Base-by-base conservation (phyloP, 1,284 basidiomycete genomes). In the Macrocybe sp. region DNA sequence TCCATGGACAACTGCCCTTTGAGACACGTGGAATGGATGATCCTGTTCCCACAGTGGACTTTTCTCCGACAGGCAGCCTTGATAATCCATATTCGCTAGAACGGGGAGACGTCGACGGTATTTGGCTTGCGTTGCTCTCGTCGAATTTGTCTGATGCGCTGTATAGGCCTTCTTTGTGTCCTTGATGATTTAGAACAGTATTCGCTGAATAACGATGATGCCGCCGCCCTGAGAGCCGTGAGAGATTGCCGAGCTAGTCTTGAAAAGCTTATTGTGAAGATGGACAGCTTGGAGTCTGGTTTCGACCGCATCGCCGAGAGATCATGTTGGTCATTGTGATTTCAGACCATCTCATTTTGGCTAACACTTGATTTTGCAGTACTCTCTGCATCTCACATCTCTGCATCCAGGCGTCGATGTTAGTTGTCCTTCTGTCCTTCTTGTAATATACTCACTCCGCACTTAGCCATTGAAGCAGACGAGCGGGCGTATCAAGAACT, bases 281-380 rank as follows among this genome's bases (percentile, higher is more conserved):
- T 94, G 79, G 86, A 92, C 54, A 73, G 73, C 22, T 68, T 92
- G 8, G 87, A 89, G 59, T 64, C 77, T 0, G 82, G 83, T 2
- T 90, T 93, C 58, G 90, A 92, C 56, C 76, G 81, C 50, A 83
- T 92, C 55, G 85, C 87, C 10, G 89, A 91, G 59, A 76, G 83
- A 40, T 87, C 88, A 48, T 66, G 89, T 91, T 60, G 52, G 85
- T 75, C 22, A 40, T 30, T 49, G 37, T 42, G 34, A 37, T 36
- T 41, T 32, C 12, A 28, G 40, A 36, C 38, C 46, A 35, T 29
- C 37, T 44, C 45, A 47, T 47, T n/a, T 49, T 39, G 29, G 44
- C 44, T 41, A 30, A 44, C 41, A 45, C 47, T 22, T n/a, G 32
- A 22, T 22, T 45, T 48, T 52, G 10, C 43, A 89, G 88, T 90